Evolutionary conservation across 495 filamentous ascomycete genomes (phyloP).

Genomic region (Hamigera avellanea): DNA sequence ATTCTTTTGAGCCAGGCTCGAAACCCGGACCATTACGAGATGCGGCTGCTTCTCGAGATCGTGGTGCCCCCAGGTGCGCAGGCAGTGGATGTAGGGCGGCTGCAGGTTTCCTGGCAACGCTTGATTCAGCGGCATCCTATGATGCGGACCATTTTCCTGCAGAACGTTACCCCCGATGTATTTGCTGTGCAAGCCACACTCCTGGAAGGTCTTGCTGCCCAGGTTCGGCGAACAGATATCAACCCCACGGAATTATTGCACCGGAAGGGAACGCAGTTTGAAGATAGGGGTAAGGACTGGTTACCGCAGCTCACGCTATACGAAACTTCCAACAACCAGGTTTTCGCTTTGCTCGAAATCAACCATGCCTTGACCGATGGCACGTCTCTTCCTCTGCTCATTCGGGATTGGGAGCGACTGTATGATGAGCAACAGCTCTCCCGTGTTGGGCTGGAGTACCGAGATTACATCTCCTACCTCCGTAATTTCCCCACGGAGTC

Average conservation of each 20-base stretch:
- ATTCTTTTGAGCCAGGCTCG: constrained; percentile 34
- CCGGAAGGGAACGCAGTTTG: constrained; percentile 11
- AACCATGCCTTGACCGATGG: constrained; percentile 29
- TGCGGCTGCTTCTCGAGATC: constrained; percentile 10
- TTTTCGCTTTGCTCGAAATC: constrained; percentile 24
- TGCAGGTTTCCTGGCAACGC: constrained; percentile 28
- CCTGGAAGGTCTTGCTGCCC: constrained; percentile 7
- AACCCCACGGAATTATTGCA: too few species aligned
- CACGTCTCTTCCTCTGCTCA: constrained; percentile 9
- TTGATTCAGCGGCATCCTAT: constrained; percentile 33
- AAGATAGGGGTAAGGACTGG: constrained; percentile 6
- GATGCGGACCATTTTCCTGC: constrained; percentile 34
- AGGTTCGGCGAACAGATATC: too few species aligned
- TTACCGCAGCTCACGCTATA: constrained; percentile 7
- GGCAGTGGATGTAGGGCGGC: constrained; percentile 11
- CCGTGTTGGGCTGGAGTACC: constrained; percentile 14
- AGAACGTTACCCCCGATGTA: constrained; percentile 16
- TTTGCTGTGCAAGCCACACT: constrained; percentile 25
- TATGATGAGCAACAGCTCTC: constrained; percentile 18
- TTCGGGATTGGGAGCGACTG: constrained; percentile 12
- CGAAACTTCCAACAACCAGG: constrained; percentile 11
- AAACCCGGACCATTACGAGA: constrained; percentile 16
- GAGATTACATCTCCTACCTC: constrained; percentile 31
- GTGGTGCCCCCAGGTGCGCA: constrained; percentile 18
- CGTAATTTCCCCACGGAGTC: constrained; percentile 10